Percentiles rank a stretch among this genome's conserved stretches.
phyloP scores from a whole-genome alignment of 352 stramenopile genomes.

The Sclerospora graminicola region DNA sequence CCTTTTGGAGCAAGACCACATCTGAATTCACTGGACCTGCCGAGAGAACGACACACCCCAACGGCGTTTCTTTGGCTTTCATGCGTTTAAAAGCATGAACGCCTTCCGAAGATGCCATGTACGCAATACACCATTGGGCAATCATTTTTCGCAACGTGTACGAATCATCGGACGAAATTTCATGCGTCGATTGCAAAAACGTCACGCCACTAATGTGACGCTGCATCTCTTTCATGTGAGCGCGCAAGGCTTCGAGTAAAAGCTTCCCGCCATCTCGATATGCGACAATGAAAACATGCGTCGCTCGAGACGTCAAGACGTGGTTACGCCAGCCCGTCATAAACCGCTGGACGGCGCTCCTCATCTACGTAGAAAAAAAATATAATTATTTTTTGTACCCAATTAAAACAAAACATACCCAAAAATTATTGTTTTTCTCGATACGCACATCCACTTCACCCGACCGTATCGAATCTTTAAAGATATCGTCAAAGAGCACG shows the following conservation, averaged over 20 bases:
- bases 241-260: constrained; percentile 42
- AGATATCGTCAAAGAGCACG: constrained; percentile 57
- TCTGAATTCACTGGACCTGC: constrained; percentile 31
- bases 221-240: constrained; percentile 55
- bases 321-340: constrained; percentile 67
- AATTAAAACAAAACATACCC: background rate
- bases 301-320: constrained; percentile 47
- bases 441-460: constrained; percentile 43
- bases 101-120: constrained; percentile 28
- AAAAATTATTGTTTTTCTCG: background rate
- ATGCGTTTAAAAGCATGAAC: constrained; percentile 36
- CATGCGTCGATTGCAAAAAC: constrained; percentile 56
- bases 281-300: constrained; percentile 53
- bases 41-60: constrained; percentile 47
- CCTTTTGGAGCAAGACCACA: constrained; percentile 37
- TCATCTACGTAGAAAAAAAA: constrained; percentile 27
- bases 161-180: constrained; percentile 38
- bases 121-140: constrained; percentile 56
- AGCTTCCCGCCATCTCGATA: constrained; percentile 49
- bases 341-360: constrained; percentile 41
- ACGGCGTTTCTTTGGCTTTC: constrained; percentile 41
- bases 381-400: background rate
- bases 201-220: constrained; percentile 56
- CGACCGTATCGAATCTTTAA: constrained; percentile 36
- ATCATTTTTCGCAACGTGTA: constrained; percentile 61